These are phyloP conservation scores for Mollisiaceae sp. DNA, from an alignment of 2,329 filamentous ascomycete species.

Conservation along the genomic window DNA sequence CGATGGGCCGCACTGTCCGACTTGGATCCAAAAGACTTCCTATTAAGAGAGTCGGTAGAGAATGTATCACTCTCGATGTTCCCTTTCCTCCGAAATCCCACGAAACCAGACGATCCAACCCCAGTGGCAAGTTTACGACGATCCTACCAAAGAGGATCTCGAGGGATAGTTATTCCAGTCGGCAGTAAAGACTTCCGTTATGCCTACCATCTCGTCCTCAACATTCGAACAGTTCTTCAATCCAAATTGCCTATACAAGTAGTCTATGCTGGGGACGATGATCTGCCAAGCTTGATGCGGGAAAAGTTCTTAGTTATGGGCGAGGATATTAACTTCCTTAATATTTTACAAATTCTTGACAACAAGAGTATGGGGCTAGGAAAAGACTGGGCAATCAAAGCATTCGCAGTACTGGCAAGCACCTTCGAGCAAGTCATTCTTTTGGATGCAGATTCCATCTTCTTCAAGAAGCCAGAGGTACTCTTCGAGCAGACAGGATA, in stretches of 20 bases:
- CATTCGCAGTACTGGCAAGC: slow-evolving; percentile 47
- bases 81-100: slow-evolving; percentile 9
- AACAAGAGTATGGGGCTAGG: slow-evolving; percentile 13
- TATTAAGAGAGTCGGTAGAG: too few relatives aligned
- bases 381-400: slow-evolving; percentile 48
- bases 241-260: slow-evolving; percentile 1
- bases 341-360: slow-evolving; percentile 12
- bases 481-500: slow-evolving; percentile 44
- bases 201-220: neutral
- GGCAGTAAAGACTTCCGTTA: neutral
- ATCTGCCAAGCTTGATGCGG: neutral
- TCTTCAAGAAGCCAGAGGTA: slow-evolving; percentile 41
- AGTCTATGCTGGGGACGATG: slow-evolving; percentile 8
- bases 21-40: too few relatives aligned
- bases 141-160: neutral
- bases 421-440: slow-evolving; percentile 47
- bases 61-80: neutral
- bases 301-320: neutral
- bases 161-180: slow-evolving; percentile 9
- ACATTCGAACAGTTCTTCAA: neutral
- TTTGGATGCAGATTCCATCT: slow-evolving; percentile 47
- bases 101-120: neutral
- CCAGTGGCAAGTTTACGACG: neutral
- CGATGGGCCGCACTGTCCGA: too few relatives aligned
- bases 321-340: slow-evolving; percentile 11